Base-by-base conservation (phyloP, 2,329 filamentous ascomycete genomes). In the Pseudocercospora fijiensis region DNA sequence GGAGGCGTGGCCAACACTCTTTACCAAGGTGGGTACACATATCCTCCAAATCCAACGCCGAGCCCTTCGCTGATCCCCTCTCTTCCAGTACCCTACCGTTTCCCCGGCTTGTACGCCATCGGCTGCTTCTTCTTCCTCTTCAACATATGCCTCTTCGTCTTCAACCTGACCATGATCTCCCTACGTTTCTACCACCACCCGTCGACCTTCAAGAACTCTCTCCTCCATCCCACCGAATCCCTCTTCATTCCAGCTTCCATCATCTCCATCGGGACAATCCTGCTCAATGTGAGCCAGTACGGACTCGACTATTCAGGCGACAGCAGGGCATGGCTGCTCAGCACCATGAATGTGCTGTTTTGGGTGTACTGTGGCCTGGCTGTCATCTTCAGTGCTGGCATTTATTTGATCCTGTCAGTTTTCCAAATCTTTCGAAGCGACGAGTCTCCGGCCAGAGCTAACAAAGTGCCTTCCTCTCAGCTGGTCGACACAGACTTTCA, bases 201-300 rank as follows among this genome's bases (percentile, higher is more conserved):
- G 0, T 85, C 87, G 18, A 90, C 87, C 8, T 91, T 94, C 73
- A 83, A 82, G 63, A 81, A 85, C 13, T 91, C 89, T 0, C 89
- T 95, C 64, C 80, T 86, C 6, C 90, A 94, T 77, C 90, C 90
- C 11, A 88, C 89, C 0, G 91, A 96, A 73, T 89, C 86, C 9
- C 81, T 94, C 0, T 95, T 94, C 73, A 86, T 91, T 16, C 90
- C 90, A 0, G 85, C 90, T 1, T 86, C 82, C 3, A 78, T 83
- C 9, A 86, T 90, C 62, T 91, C 89, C 16, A 83, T 90, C 65
- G 90, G 88, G 9, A 82, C 80, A 0, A 81, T 83, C 47, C 67
- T 82, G 57, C 76, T 91, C 71, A 94, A 92, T 68, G 85, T 90
- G 28, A 89, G 88, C 47, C 87, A 95, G 73, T 95, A 92, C 73